phyloP scores from a whole-genome alignment of 208 protist species.

The Acanthamoeba divionensis region DNA sequence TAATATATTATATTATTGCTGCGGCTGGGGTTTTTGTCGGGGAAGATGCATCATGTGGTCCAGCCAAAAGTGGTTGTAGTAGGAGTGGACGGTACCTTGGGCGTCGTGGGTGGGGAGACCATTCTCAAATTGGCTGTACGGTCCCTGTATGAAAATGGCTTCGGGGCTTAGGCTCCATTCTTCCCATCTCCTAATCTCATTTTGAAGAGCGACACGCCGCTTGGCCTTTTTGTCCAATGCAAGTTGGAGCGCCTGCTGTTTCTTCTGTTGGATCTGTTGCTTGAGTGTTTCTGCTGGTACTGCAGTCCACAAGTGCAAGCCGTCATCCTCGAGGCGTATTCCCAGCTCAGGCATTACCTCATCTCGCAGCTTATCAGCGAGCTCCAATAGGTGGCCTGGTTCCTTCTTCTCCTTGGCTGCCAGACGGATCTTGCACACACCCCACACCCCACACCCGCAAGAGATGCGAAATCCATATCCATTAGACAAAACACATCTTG shows the following conservation, averaged over 20 bases:
- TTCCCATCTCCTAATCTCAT: not conserved
- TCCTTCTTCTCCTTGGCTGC: constrained; percentile 52
- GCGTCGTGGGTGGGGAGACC: constrained; percentile 76
- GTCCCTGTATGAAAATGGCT: constrained; percentile 56
- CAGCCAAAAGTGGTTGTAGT: no score
- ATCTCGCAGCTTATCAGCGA: constrained; percentile 64
- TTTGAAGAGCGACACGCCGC: constrained; percentile 26
- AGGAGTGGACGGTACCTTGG: no score
- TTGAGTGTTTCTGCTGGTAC: not conserved
- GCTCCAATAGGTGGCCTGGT: constrained; percentile 52
- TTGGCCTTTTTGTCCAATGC: not conserved
- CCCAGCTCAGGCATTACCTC: constrained; percentile 71
- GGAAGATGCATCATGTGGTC: no score
- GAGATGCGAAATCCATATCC: constrained; percentile 52
- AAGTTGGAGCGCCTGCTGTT: not conserved
- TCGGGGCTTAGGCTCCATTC: not conserved
- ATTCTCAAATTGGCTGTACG: constrained; percentile 63
- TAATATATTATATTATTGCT: no score
- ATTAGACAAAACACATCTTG: no score
- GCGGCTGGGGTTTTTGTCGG: no score
- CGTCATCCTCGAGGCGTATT: constrained; percentile 72
- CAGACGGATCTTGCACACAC: not conserved
- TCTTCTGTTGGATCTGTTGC: not conserved
- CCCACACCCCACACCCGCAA: constrained; percentile 40
- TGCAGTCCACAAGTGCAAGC: not conserved